These are phyloP conservation scores for Monilinia vaccinii-corymbosi DNA, from an alignment of 2,329 filamentous ascomycete genomes.

Conservation along the genomic window DNA sequence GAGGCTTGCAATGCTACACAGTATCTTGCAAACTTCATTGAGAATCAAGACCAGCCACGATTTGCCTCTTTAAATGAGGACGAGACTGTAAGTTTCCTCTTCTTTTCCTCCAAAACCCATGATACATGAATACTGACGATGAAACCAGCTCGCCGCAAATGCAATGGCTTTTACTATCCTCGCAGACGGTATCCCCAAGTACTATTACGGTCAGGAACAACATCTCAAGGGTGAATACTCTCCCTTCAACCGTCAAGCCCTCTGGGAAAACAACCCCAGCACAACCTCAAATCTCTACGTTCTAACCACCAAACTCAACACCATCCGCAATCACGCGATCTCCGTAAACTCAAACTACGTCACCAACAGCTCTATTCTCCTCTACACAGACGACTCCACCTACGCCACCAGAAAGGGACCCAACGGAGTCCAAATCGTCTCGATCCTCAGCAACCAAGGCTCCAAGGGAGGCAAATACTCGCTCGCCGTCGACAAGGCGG, in stretches of 20 bases:
- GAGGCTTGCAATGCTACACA: constrained; percentile 27
- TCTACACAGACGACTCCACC: constrained; percentile 12
- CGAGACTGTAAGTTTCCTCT: constrained; percentile 9
- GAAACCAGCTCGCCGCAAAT: constrained; percentile 34
- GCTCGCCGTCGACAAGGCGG: constrained; percentile 3
- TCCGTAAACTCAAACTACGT: constrained; percentile 9
- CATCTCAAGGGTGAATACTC: constrained; percentile 33
- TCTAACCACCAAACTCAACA: constrained; percentile 25
- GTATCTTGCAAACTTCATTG: constrained; percentile 30
- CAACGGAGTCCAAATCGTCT: constrained; percentile 13
- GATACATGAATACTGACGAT: not conserved
- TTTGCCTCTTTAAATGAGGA: constrained; percentile 29
- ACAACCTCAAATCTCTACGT: constrained; percentile 32
- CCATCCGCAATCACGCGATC: constrained; percentile 15
- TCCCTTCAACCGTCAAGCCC: constrained; percentile 36
- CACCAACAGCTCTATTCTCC: constrained; percentile 7
- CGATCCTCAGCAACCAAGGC: constrained; percentile 34
- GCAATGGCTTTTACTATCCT: constrained; percentile 40
- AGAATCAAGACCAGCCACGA: constrained; percentile 36
- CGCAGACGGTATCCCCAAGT: constrained; percentile 40
- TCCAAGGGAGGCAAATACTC: constrained; percentile 5
- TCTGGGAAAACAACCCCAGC: constrained; percentile 33
- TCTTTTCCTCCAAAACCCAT: no score
- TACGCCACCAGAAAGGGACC: constrained; percentile 16
- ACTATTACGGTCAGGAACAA: constrained; percentile 47